Evolutionary conservation across 2,329 filamentous ascomycete genomes (phyloP).

Genomic region (Myriosclerotinia curreyana): DNA sequence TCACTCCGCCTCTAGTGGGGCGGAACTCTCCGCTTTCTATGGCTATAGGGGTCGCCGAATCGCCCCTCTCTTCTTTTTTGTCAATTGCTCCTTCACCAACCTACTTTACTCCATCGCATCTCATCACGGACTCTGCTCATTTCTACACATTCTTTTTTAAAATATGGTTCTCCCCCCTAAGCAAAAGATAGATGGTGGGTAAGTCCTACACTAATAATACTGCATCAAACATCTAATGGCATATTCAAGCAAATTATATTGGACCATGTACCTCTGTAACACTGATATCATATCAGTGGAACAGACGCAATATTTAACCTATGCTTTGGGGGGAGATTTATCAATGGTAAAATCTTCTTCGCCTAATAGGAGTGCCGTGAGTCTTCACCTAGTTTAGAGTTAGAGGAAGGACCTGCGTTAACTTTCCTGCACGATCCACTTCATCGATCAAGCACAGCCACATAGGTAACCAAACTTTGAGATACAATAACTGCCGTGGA

Average conservation of each 20-base stretch:
- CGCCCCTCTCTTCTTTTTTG: not conserved
- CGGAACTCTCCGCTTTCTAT: not conserved
- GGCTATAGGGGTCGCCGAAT: not conserved
- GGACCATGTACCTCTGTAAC: no score
- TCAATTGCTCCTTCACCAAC: not conserved
- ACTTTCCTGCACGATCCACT: not conserved
- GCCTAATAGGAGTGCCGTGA: not conserved
- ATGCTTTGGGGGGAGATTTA: no score
- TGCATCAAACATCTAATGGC: no score
- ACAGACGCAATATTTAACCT: no score
- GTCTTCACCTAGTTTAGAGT: not conserved
- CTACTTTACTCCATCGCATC: not conserved
- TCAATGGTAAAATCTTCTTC: not conserved
- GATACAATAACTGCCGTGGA: not conserved
- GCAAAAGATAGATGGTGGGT: no score
- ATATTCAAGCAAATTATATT: no score
- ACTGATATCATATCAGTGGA: no score
- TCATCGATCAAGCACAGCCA: conserved; percentile 7
- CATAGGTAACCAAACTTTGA: not conserved
- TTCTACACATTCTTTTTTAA: not conserved
- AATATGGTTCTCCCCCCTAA: not conserved
- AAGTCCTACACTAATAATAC: no score
- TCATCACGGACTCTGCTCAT: not conserved
- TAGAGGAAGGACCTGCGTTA: not conserved
- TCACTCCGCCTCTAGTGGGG: conserved; percentile 1